Evolutionary conservation across 345 rosid species (phyloP).

Genomic region (Alliaria petiolata): DNA sequence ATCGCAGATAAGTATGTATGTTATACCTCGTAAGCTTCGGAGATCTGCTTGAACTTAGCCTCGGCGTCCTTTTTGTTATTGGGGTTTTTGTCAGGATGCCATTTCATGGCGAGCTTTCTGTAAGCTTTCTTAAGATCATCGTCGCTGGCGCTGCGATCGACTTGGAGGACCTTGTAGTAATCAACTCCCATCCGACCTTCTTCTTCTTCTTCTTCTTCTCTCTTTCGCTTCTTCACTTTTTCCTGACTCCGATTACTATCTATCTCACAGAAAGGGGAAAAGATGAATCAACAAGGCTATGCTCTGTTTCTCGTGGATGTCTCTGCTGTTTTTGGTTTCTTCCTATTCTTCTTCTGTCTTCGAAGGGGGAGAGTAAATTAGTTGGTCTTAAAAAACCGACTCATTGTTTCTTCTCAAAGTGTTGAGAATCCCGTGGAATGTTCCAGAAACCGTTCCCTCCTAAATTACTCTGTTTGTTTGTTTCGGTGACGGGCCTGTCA

Average conservation of each 20-base stretch:
- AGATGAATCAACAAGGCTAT: not conserved
- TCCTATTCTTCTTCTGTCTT: too few species aligned
- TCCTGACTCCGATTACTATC: not conserved
- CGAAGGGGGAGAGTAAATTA: not conserved
- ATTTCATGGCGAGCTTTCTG: conserved; percentile 44
- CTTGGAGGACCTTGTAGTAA: conserved; percentile 55
- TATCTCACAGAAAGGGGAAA: not conserved
- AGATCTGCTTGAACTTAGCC: conserved; percentile 63
- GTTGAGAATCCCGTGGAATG: conserved; percentile 29
- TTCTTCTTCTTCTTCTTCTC: conserved; percentile 4
- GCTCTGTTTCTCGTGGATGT: not conserved
- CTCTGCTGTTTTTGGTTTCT: not conserved
- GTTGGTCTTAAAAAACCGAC: conserved; percentile 7
- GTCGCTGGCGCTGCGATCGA: conserved; percentile 50
- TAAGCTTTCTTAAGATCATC: conserved; percentile 69
- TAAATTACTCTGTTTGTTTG: not conserved
- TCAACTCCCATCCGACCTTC: conserved; percentile 51
- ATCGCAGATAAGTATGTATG: too few species aligned
- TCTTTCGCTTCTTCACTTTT: conserved; percentile 34
- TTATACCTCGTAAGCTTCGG: conserved; percentile 63
- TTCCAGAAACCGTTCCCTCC: conserved; percentile 29
- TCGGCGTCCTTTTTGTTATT: conserved; percentile 64
- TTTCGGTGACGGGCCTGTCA: not conserved
- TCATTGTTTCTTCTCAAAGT: conserved; percentile 6
- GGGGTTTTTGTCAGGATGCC: conserved; percentile 40